phyloP scores from a whole-genome alignment of 805 yeast species.

The Lipomyces sp. region DNA sequence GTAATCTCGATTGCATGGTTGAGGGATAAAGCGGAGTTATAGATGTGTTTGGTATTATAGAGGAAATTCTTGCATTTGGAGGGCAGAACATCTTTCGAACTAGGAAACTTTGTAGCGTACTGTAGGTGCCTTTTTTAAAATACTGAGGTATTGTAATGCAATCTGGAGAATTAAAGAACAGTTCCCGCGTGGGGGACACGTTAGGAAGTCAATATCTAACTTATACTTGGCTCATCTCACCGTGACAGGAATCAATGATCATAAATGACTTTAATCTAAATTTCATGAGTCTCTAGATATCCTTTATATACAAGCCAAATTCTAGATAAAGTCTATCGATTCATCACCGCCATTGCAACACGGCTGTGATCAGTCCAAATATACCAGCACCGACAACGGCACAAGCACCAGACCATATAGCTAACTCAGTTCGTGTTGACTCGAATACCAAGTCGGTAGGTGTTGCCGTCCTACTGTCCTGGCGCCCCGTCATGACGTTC shows the following conservation, averaged over 20 bases:
- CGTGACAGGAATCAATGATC: neutral
- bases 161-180: too few relatives aligned
- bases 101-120: too few relatives aligned
- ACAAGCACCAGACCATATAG: conserved; percentile 22
- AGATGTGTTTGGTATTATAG: too few relatives aligned
- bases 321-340: neutral
- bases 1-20: neutral
- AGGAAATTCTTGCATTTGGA: too few relatives aligned
- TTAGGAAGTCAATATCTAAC: too few relatives aligned
- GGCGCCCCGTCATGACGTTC: conserved; percentile 12
- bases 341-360: neutral
- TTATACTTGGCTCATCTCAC: neutral
- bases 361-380: conserved; percentile 9
- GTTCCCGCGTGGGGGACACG: too few relatives aligned
- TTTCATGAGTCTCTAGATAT: neutral
- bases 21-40: too few relatives aligned
- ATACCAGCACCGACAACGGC: conserved; percentile 25
- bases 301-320: neutral
- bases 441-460: conserved; percentile 17
- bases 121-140: too few relatives aligned
- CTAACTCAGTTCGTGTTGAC: conserved; percentile 24
- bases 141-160: too few relatives aligned
- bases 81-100: too few relatives aligned
- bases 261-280: neutral
- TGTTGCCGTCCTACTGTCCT: neutral